These are phyloP conservation scores for Marasmius tenuissimus DNA, from an alignment of 1,284 basidiomycete species.

Conservation along the genomic window DNA sequence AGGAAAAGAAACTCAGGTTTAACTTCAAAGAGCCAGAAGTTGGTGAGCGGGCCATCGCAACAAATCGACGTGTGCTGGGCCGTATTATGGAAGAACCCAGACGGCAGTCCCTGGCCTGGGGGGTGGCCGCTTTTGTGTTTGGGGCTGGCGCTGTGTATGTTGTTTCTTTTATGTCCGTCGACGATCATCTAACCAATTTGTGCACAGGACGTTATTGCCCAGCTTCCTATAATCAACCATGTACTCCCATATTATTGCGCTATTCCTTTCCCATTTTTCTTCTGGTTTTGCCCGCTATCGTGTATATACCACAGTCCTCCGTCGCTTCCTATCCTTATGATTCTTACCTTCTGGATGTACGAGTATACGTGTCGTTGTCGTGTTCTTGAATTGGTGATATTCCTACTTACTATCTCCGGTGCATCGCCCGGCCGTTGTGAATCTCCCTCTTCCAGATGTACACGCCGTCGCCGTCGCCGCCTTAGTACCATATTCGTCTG, in stretches of 20 bases:
- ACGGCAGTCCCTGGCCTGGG: constrained; percentile 73
- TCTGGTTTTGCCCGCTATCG: constrained; percentile 4
- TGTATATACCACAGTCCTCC: neutral
- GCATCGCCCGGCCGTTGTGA: neutral
- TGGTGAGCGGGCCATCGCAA: constrained; percentile 59
- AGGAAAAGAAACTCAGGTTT: constrained; percentile 47
- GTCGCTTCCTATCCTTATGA: constrained; percentile 7
- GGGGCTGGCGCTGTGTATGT: constrained; percentile 73
- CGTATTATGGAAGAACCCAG: constrained; percentile 55
- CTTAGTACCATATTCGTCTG: neutral
- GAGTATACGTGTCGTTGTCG: constrained; percentile 3
- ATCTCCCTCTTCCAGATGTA: neutral
- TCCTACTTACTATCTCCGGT: neutral
- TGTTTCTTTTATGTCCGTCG: neutral
- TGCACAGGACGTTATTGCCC: constrained; percentile 45
- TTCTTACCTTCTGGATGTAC: constrained; percentile 4
- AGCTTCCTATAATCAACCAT: constrained; percentile 38
- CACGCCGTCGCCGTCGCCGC: neutral
- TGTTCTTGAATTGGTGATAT: neutral
- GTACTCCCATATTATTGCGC: constrained; percentile 18
- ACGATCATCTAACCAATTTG: constrained; percentile 17
- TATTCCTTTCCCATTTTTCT: constrained; percentile 14
- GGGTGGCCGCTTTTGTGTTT: constrained; percentile 70
- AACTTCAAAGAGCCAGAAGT: constrained; percentile 64
- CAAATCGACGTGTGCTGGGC: constrained; percentile 59